These are phyloP conservation scores for Zelopaecilomyces penicillatus DNA, from an alignment of 2,329 filamentous ascomycete genomes.

Conservation along the genomic window DNA sequence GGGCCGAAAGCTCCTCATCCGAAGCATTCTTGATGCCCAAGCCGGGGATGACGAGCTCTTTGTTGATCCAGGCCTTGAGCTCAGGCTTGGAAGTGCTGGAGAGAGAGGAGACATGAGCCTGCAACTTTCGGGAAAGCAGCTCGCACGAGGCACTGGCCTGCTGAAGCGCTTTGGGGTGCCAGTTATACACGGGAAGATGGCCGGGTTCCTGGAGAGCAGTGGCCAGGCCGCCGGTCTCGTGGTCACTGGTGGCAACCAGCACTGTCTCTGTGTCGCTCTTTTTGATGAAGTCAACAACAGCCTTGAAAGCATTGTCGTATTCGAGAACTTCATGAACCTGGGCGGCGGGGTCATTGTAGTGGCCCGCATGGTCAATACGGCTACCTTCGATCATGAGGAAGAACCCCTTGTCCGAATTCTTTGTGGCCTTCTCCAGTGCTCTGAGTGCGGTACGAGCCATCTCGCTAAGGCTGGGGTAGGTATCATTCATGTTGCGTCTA, in stretches of 20 bases:
- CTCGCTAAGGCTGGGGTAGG: constrained; percentile 83
- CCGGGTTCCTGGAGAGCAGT: constrained; percentile 60
- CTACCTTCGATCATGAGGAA: constrained; percentile 98
- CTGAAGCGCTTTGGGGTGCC: constrained; percentile 75
- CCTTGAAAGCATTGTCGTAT: constrained; percentile 79
- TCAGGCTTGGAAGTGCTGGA: constrained; percentile 23
- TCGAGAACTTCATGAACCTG: constrained; percentile 91
- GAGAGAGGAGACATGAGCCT: constrained; percentile 43
- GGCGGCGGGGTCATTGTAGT: constrained; percentile 73
- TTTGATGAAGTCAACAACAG: constrained; percentile 77
- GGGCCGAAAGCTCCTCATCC: constrained; percentile 58
- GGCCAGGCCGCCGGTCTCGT: constrained; percentile 87
- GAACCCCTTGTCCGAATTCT: constrained; percentile 81
- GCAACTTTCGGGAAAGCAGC: constrained; percentile 56
- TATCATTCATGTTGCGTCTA: constrained; percentile 65
- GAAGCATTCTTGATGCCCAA: constrained; percentile 71
- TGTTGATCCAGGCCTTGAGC: constrained; percentile 57
- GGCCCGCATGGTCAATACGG: constrained; percentile 90
- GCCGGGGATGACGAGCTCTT: constrained; percentile 56
- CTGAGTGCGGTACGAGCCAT: constrained; percentile 80
- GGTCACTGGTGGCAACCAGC: constrained; percentile 85
- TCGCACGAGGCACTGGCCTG: constrained; percentile 70
- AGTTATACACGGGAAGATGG: constrained; percentile 53
- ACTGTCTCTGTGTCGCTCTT: constrained; percentile 65
- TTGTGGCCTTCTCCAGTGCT: constrained; percentile 72